phyloP scores from a whole-genome alignment of 2,329 filamentous ascomycete species.

The Moelleriella libera region DNA sequence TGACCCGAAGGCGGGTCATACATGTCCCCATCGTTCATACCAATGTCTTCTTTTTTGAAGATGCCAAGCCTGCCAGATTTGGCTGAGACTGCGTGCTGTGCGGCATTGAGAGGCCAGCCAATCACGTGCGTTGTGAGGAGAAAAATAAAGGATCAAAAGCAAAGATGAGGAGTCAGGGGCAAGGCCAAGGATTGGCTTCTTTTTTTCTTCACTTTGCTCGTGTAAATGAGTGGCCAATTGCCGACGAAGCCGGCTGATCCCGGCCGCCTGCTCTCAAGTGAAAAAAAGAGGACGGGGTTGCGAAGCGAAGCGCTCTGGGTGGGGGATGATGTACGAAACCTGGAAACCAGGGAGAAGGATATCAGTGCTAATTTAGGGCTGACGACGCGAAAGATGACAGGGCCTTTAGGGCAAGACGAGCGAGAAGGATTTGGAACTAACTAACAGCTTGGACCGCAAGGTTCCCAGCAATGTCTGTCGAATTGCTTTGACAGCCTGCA shows the following conservation, averaged over 20 bases:
- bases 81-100: too few relatives aligned
- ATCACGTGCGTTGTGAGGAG: too few relatives aligned
- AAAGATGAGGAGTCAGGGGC: not conserved
- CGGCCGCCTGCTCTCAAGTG: not conserved
- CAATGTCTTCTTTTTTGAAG: too few relatives aligned
- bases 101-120: too few relatives aligned
- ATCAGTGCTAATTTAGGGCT: not conserved
- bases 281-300: too few relatives aligned
- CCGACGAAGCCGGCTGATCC: not conserved
- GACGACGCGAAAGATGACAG: not conserved
- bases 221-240: not conserved
- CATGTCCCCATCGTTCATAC: too few relatives aligned
- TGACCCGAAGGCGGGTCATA: too few relatives aligned
- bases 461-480: too few relatives aligned
- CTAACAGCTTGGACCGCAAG: too few relatives aligned
- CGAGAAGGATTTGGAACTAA: not conserved
- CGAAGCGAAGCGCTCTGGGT: not conserved
- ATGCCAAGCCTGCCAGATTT: too few relatives aligned
- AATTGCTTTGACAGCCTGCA: too few relatives aligned
- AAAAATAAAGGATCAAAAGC: too few relatives aligned
- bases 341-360: not conserved
- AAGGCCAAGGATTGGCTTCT: not conserved
- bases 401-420: not conserved
- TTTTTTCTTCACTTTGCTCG: not conserved
- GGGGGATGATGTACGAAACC: not conserved